A percentile compares a stretch with the other conserved stretches of the same genome.
phyloP scores from a whole-genome alignment of 2,329 filamentous ascomycete species.

The Thermothelomyces thermophilus region DNA sequence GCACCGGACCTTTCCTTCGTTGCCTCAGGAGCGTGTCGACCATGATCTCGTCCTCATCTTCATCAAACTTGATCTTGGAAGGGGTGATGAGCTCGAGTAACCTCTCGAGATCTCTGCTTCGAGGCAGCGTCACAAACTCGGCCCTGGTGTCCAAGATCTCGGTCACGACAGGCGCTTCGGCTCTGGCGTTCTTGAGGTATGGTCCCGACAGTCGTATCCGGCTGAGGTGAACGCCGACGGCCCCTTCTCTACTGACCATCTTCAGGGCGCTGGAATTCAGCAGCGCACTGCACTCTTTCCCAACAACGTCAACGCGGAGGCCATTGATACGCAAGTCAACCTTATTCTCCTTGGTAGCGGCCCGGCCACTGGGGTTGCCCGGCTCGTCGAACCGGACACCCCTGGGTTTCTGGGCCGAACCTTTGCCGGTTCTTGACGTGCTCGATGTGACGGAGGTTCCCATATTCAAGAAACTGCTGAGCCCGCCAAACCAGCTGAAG shows the following conservation, averaged over 20 bases:
- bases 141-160: conserved; percentile 61
- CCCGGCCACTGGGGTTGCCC: conserved; percentile 42
- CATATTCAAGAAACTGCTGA: conserved; percentile 86
- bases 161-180: conserved; percentile 54
- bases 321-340: conserved; percentile 72
- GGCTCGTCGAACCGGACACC: conserved; percentile 55
- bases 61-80: conserved; percentile 79
- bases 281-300: conserved; percentile 66
- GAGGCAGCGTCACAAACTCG: conserved; percentile 66
- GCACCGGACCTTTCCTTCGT: conserved; percentile 74
- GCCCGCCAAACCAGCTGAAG: conserved; percentile 79
- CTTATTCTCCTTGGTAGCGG: conserved; percentile 52
- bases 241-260: conserved; percentile 65
- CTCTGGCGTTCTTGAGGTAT: conserved; percentile 45
- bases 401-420: conserved; percentile 38
- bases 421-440: conserved; percentile 43
- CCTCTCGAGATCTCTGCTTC: conserved; percentile 72
- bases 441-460: conserved; percentile 76
- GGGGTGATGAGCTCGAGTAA: conserved; percentile 83
- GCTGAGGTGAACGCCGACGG: conserved; percentile 66
- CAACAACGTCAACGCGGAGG: conserved; percentile 66
- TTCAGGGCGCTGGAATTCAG: conserved; percentile 79
- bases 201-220: conserved; percentile 71
- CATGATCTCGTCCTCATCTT: conserved; percentile 87
- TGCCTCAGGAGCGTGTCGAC: conserved; percentile 86